Evolutionary conservation across 1,139 yeast species (phyloP), one percentile per base, ranked within the genome.

Genomic region (Lodderomyces jiufengensis): DNA sequence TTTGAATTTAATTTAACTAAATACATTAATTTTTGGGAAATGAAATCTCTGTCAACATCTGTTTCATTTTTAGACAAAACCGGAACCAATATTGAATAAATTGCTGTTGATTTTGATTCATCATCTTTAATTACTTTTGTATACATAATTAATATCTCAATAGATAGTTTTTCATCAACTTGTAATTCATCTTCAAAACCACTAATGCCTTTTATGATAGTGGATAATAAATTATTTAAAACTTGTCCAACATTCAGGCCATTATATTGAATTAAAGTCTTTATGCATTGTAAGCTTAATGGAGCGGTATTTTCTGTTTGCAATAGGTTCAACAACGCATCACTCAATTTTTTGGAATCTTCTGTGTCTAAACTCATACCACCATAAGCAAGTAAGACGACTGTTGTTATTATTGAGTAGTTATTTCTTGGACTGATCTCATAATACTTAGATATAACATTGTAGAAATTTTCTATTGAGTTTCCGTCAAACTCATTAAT

Each of bases 331-430:
- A 80, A 49, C 32, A 71, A 61, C 3, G 63, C 59, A 6, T 45
- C 36, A 49, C 68, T 50, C 24, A 68, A 42, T 12, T 39, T 39
- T 3, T 40, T 38, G 0, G 65, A 55, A n/a, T 67, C 68, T 4
- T 63, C 61, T 1, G 64, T 57, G 16, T 52, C 48, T 27, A 81
- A 52, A 2, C 56, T 47, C 2, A 71, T 59, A 12, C 66, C 63
- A 6, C 84, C 75, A 4, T 76, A 64, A 5, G 86, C 78, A 11
- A 80, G 55, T 12, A 84, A 61, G 2, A 85, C 73, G 51, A 80
- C 71, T n/a, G 72, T 56, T 0, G 86, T 76, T 24, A 84, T 57
- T 5, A 81, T 58, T 4, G 78, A 63, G 45, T 73, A 73, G 39
- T 65, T 69, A 33, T 56, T 45, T 9, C 45, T 46, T 24, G 30